A percentile compares a stretch with the other conserved stretches of the same genome.
phyloP scores from a whole-genome alignment of 352 stramenopile species.

The Globisporangium spiculum region DNA sequence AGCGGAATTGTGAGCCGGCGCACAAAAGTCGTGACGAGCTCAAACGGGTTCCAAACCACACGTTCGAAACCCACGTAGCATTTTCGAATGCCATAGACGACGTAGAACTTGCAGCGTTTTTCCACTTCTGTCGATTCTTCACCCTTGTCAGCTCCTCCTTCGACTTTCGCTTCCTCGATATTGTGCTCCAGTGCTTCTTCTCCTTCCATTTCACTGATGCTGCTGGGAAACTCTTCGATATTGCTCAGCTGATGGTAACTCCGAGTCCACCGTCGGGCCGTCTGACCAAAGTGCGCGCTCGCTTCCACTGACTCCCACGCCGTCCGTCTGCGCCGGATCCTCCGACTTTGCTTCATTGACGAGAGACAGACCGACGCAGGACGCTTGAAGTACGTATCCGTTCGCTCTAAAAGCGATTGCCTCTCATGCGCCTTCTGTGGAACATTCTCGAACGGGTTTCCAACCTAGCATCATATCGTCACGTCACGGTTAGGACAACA shows the following conservation, averaged over 20 bases:
- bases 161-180: slow-evolving; percentile 16
- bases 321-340: slow-evolving; percentile 36
- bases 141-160: background rate
- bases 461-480: background rate
- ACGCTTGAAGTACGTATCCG: slow-evolving; percentile 45
- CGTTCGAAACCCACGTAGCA: slow-evolving; percentile 35
- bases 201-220: slow-evolving; percentile 25
- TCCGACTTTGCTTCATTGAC: slow-evolving; percentile 38
- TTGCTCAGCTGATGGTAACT: slow-evolving; percentile 58
- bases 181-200: slow-evolving; percentile 4
- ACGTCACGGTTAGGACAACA: background rate
- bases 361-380: slow-evolving; percentile 58
- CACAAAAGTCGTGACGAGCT: slow-evolving; percentile 64
- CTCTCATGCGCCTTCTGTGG: slow-evolving; percentile 27
- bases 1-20: slow-evolving; percentile 73
- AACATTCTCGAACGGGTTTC: background rate
- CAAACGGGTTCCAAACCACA: slow-evolving; percentile 70
- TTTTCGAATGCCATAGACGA: slow-evolving; percentile 15
- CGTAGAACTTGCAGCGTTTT: background rate
- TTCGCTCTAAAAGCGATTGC: slow-evolving; percentile 56
- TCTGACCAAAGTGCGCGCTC: slow-evolving; percentile 54
- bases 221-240: slow-evolving; percentile 49
- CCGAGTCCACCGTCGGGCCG: slow-evolving; percentile 63
- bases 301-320: slow-evolving; percentile 60
- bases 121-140: background rate